Base-by-base conservation (phyloP, 2,329 filamentous ascomycete genomes). In the Penicillium sclerotigenum region DNA sequence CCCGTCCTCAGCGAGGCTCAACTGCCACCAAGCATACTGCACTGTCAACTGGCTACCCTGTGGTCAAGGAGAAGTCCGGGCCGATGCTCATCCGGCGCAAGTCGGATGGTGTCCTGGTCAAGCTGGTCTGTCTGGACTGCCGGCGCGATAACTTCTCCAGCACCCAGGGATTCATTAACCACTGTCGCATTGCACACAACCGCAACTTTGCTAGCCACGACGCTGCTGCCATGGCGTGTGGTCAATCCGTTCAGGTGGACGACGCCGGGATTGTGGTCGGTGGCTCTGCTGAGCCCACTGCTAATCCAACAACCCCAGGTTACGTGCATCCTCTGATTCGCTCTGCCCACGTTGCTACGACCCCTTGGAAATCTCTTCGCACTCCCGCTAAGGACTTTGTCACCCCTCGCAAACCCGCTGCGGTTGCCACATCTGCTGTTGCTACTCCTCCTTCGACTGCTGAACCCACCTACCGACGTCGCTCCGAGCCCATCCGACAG, bases 121-220 rank as follows among this genome's bases (percentile, higher is more conserved):
- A 96, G 75, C 82, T 97, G 47, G 88, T 96, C 60, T 99, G 94
- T 78, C 76, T 89, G 57, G 89, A 94, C 72, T 97, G 94, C 74
- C 83, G 91, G 47, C 84, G 93, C 61, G 90, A 91, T 71, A 90
- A 97, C 73, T 97, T 97, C 70, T 92, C 89, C 54, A 97, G 92
- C 77, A 95, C 92, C 0, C 94, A 97, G 74, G 94, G 94, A n/a
- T 97, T 97, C 76, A 94, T 99, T 77, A 99, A 99, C 70, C 94
- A 99, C 71, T 97, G 93, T 72, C 91, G 94, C 55, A 97, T 99
- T 66, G 91, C 92, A 26, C 94, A 99, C 76, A 89, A 88, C 71
- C 84, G 90, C 57, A 91, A 95, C 61, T 97, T 92, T 79, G 93
- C 96, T 76, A 97, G 91, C 66, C 94, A 99, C 69, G 93, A 97